These are phyloP conservation scores for Anthracocystis setariae DNA, from an alignment of 1,284 basidiomycete genomes.

Conservation along the genomic window DNA sequence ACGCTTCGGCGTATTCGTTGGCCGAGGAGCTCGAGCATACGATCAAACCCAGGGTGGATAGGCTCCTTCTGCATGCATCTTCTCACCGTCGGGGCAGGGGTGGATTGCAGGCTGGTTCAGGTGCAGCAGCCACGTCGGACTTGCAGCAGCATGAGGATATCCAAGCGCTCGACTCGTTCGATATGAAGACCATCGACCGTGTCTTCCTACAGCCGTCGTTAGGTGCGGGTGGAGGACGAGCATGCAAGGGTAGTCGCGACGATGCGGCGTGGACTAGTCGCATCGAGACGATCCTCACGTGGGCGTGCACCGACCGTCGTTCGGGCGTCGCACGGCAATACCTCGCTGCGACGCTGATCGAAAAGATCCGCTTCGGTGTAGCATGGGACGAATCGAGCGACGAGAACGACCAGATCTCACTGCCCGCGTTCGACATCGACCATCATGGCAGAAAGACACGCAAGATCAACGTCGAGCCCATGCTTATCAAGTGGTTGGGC, in stretches of 20 bases:
- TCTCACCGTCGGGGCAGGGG: not conserved
- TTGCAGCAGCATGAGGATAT: constrained; percentile 37
- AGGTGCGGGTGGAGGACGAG: not conserved
- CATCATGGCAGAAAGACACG: constrained; percentile 36
- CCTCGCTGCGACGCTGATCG: constrained; percentile 80
- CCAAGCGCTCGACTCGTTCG: constrained; percentile 39
- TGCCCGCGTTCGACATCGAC: constrained; percentile 35
- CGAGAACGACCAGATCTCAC: constrained; percentile 32
- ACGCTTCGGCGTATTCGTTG: not conserved
- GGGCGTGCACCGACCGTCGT: constrained; percentile 83
- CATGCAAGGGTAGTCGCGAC: constrained; percentile 19
- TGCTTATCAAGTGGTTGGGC: constrained; percentile 83
- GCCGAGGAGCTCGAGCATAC: constrained; percentile 21
- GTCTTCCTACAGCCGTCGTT: constrained; percentile 23
- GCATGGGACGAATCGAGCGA: constrained; percentile 41
- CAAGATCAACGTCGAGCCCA: constrained; percentile 67
- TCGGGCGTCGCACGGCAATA: constrained; percentile 76
- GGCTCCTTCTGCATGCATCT: constrained; percentile 17
- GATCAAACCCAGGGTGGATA: constrained; percentile 23
- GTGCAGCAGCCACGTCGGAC: not conserved
- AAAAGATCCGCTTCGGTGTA: constrained; percentile 72
- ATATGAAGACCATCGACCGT: constrained; percentile 36
- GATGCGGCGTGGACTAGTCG: constrained; percentile 30
- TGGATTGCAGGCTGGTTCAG: not conserved
- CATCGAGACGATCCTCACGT: constrained; percentile 79